Conservation (phyloP, 352 stramenopile genomes). For the Phytophthora gonapodyides region DNA sequence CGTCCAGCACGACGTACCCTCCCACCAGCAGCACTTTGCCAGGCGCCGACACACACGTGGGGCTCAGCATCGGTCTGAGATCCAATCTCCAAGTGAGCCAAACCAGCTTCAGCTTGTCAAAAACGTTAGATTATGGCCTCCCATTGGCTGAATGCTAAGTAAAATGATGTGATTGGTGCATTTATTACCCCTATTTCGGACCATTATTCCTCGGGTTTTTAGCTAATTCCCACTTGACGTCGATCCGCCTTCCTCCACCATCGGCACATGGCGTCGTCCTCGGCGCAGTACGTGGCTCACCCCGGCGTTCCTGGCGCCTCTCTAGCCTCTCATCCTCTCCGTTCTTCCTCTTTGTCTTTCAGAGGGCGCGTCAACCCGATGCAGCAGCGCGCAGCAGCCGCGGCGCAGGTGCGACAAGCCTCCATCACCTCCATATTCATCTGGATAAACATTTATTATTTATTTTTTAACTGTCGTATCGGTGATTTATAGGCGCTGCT, state of each 20-base stretch:
- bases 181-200: conserved; percentile 11
- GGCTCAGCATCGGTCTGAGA: conserved; percentile 9
- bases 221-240: conserved; percentile 16
- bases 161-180: conserved; percentile 20
- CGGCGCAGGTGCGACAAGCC: conserved; percentile 47
- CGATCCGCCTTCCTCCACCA: conserved; percentile 7
- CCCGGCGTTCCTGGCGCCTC: background rate
- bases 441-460: background rate
- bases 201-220: conserved; percentile 23
- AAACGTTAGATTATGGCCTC: background rate
- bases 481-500: conserved; percentile 27
- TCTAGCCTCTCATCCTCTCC: conserved; percentile 15
- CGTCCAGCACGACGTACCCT: conserved; percentile 96
- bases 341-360: conserved; percentile 14
- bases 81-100: conserved; percentile 4
- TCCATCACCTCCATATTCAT: too few species aligned
- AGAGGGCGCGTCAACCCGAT: conserved; percentile 38
- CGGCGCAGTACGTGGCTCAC: conserved; percentile 29
- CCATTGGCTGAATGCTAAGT: conserved; percentile 16
- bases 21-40: conserved; percentile 97
- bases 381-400: conserved; percentile 65
- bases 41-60: conserved; percentile 87
- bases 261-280: conserved; percentile 31
- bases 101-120: conserved; percentile 5
- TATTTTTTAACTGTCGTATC: conserved; percentile 5